phyloP scores from a whole-genome alignment of 148 eudicot species.

The Rhododendron henanense region DNA sequence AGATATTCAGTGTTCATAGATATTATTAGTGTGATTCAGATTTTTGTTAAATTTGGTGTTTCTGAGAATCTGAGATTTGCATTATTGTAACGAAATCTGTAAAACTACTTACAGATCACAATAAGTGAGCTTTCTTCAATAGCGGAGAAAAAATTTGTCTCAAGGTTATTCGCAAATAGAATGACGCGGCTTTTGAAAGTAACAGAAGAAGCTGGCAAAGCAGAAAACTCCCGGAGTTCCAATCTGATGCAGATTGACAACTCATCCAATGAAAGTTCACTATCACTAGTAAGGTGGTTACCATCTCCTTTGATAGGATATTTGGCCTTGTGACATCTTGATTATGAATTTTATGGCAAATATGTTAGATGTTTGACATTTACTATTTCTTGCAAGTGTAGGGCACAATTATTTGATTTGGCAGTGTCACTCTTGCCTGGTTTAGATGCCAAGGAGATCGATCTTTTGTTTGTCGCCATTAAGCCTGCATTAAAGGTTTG shows the following conservation, averaged over 20 bases:
- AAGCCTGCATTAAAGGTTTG: conserved; percentile 70
- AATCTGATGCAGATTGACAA: conserved; percentile 63
- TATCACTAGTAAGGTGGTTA: conserved; percentile 56
- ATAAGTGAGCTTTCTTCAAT: conserved; percentile 81
- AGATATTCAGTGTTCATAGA: not conserved
- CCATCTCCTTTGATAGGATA: not conserved
- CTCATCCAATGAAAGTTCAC: conserved; percentile 38
- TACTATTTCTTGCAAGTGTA: conserved; percentile 28
- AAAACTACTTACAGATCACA: conserved; percentile 43
- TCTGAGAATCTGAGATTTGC: not conserved
- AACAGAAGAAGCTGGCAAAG: conserved; percentile 45
- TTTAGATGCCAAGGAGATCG: conserved; percentile 52
- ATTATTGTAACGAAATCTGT: not conserved
- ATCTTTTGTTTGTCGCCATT: conserved; percentile 48
- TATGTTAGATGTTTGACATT: not conserved
- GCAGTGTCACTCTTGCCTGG: conserved; percentile 88
- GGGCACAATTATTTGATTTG: conserved; percentile 75
- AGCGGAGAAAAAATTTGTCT: conserved; percentile 48
- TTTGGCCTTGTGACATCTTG: not conserved
- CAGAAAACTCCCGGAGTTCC: conserved; percentile 25
- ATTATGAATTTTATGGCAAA: not conserved
- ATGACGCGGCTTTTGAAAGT: conserved; percentile 63
- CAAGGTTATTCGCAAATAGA: conserved; percentile 38
- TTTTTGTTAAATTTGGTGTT: not conserved
- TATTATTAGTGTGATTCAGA: not conserved